These are phyloP conservation scores for Podospora tetraspora DNA, from an alignment of 495 filamentous ascomycete species.

Conservation along the genomic window DNA sequence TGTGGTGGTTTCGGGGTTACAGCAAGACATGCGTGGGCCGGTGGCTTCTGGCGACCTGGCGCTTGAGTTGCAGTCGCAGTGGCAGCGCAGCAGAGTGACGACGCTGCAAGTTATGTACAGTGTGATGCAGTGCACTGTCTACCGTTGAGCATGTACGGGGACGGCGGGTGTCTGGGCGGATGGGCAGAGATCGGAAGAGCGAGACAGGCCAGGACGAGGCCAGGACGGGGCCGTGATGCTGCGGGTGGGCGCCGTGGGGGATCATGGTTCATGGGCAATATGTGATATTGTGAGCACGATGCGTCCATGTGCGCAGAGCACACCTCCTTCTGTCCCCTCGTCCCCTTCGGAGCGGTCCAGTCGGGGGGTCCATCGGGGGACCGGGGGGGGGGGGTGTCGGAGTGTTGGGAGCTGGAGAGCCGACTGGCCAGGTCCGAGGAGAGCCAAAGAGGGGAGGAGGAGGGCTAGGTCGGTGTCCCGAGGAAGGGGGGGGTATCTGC, in stretches of 20 bases:
- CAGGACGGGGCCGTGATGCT: not conserved
- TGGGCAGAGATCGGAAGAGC: not conserved
- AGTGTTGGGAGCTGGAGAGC: not conserved
- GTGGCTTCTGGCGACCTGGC: slow-evolving; percentile 16
- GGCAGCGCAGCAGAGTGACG: not conserved
- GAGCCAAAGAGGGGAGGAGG: not conserved
- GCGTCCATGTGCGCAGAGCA: not conserved
- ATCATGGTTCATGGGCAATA: slow-evolving; percentile 3
- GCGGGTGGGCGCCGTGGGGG: not conserved
- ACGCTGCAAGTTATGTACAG: slow-evolving; percentile 14
- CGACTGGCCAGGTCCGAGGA: not conserved
- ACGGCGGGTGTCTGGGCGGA: not conserved
- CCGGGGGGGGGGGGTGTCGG: not conserved
- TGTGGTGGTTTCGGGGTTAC: slow-evolving; percentile 17
- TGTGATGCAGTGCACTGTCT: slow-evolving; percentile 19
- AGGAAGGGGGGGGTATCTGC: not conserved
- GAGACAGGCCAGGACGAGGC: not conserved
- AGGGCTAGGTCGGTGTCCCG: too few relatives aligned
- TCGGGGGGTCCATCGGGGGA: not conserved
- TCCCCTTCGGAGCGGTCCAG: not conserved
- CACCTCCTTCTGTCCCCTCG: not conserved
- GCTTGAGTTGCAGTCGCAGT: slow-evolving; percentile 6
- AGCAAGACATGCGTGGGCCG: slow-evolving; percentile 21
- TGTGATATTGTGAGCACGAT: slow-evolving; percentile 14
- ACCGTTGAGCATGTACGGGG: slow-evolving; percentile 7